Percentiles rank a stretch among this genome's conserved stretches.
Evolutionary conservation across 345 rosid genomes (phyloP).

Genomic region (Syzygium oleosum): DNA sequence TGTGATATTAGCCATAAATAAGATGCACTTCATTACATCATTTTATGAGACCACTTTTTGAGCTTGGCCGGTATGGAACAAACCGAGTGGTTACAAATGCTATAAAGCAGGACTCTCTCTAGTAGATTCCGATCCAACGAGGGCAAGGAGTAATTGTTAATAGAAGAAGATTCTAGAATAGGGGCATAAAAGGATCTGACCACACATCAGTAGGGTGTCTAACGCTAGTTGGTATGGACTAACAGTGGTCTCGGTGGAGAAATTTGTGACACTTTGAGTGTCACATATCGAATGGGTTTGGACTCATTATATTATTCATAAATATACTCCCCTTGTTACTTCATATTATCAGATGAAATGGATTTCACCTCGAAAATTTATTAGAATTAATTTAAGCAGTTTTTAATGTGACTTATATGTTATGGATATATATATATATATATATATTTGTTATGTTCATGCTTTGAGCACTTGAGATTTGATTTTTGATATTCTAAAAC

Average conservation of each 20-base stretch:
- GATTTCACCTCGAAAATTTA: not conserved
- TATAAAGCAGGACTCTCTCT: not conserved
- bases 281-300: not conserved
- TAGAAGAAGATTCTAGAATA: not conserved
- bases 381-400: not conserved
- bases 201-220: not conserved
- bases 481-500: not conserved
- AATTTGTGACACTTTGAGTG: not conserved
- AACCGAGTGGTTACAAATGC: not conserved
- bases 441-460: not conserved
- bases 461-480: not conserved
- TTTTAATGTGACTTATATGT: not conserved
- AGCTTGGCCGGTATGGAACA: not conserved
- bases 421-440: too few species aligned
- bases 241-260: not conserved
- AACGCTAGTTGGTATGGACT: not conserved
- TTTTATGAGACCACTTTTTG: not conserved
- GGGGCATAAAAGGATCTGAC: not conserved
- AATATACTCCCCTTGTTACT: not conserved
- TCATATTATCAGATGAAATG: not conserved
- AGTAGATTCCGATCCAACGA: not conserved
- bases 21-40: not conserved
- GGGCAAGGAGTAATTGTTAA: rapidly evolving
- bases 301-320: not conserved
- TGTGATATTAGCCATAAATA: not conserved